Conservation (phyloP, 2,329 filamentous ascomycete genomes). For the Xylaria sp. region DNA sequence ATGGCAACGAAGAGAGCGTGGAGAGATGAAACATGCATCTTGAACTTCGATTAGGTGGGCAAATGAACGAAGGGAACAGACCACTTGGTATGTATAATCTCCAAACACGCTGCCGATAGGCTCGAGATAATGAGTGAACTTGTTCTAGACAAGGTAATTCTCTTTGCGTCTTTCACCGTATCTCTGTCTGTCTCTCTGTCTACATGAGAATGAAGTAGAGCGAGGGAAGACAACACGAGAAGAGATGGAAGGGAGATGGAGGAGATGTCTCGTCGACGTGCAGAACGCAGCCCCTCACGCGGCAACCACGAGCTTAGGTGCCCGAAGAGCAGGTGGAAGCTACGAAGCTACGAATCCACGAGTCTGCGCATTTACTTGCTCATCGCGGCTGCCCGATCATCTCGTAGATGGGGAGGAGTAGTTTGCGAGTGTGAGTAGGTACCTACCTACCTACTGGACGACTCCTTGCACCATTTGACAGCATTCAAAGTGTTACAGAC, state of each 20-base stretch:
- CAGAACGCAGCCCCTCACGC: neutral
- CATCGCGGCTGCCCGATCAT: no score
- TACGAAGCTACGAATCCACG: neutral
- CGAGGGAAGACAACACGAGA: neutral
- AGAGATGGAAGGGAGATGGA: conserved; percentile 3
- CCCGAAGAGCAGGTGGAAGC: neutral
- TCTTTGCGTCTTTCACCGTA: neutral
- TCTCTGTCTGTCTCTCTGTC: neutral
- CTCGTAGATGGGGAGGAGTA: no score
- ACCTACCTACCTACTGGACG: no score
- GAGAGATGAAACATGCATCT: conserved; percentile 22
- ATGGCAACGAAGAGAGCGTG: conserved; percentile 19
- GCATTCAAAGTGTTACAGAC: no score
- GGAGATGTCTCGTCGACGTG: neutral
- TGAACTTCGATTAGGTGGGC: conserved; percentile 2
- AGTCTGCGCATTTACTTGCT: no score
- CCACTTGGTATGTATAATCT: conserved; percentile 1
- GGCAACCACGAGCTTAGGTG: neutral
- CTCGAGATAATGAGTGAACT: neutral
- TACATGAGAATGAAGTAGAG: neutral
- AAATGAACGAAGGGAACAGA: neutral
- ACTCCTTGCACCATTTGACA: no score
- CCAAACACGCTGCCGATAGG: conserved; percentile 4
- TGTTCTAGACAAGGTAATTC: neutral
- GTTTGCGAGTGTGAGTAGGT: no score